Base-by-base conservation (phyloP, 2,329 filamentous ascomycete genomes). In the Colletotrichum lini region DNA sequence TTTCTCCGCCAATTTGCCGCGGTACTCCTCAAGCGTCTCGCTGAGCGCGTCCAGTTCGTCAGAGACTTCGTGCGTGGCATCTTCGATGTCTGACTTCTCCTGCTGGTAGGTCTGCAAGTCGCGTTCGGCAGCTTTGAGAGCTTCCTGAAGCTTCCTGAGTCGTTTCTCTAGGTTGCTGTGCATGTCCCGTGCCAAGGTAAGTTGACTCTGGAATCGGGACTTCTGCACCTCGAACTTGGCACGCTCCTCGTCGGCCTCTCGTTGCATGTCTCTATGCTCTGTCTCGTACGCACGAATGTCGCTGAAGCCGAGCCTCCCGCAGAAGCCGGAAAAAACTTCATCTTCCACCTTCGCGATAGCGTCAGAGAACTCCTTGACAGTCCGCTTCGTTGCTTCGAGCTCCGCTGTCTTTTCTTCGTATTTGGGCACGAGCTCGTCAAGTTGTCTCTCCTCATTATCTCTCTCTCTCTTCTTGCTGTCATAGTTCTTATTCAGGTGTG, bases 201-300 rank as follows among this genome's bases (percentile, higher is more conserved):
- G 81, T 58, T 85, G 86, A 75, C 84, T 89, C 72, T 93, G 88
- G 40, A 98, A 85, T 52, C 91, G 90, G 76, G 94, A 91, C 78
- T 92, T 93, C 79, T 99, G 96, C 4, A 93, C 91, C 67, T 92
- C 93, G 76, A 98, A 98, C 75, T 95, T 92, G 64, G 93, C 91
- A 73, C 94, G 94, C 84, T 95, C 95, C 81, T 96, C 92, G 0
- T 92, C 92, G 54, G 94, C 93, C 79, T 98, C 94, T 80, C 98
- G 94, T 81, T 98, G 95, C 59, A 97, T 85, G 52, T 93, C 95
- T 59, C 96, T 96, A 82, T 98, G 96, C 75, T 97, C 95, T 35
- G 93, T 93, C 79, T 98, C 95, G 77, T 98, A 99, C 69, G 94
- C 93, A 70, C 96, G 93, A 74, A 99, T 97, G 77, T 97, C 92